Conservation (phyloP, 257 asterid genomes). For the Fraxinus excelsior region DNA sequence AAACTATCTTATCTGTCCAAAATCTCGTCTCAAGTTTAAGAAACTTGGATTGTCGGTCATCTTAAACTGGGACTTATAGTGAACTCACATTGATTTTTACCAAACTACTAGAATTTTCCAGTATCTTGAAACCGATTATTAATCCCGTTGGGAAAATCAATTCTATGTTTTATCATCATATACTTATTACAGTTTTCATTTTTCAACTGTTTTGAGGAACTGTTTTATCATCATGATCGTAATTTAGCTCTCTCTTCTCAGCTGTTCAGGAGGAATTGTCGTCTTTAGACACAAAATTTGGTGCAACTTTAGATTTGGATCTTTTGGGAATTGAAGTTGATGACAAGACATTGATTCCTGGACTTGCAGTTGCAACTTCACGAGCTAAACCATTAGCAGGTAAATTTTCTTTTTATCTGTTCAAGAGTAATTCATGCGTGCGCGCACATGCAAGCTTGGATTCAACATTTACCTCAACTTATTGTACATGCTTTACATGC, state of each 20-base stretch:
- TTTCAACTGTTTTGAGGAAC: not conserved
- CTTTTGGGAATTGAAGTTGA: constrained; percentile 86
- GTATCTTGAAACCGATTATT: not conserved
- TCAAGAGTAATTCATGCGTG: not conserved
- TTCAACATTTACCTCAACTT: not conserved
- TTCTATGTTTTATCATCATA: constrained; percentile 6
- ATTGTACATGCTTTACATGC: not conserved
- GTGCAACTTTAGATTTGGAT: constrained; percentile 84
- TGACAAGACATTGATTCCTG: constrained; percentile 76
- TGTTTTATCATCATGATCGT: constrained; percentile 3
- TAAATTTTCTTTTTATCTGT: constrained; percentile 18
- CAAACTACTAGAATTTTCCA: not conserved
- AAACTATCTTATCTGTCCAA: not conserved
- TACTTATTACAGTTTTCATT: not conserved
- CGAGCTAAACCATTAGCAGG: constrained; percentile 92
- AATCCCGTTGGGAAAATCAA: not conserved
- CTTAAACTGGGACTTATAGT: not conserved
- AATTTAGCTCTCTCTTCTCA: constrained; percentile 33
- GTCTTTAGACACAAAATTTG: constrained; percentile 58
- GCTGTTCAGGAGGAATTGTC: constrained; percentile 81
- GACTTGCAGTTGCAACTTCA: constrained; percentile 88
- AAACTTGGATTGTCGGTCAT: not conserved
- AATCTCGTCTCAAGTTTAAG: not conserved
- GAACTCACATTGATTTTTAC: not conserved
- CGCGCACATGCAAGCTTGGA: not conserved